Conservation (phyloP, 1,139 yeast species). For the Candida frijolesensis region DNA sequence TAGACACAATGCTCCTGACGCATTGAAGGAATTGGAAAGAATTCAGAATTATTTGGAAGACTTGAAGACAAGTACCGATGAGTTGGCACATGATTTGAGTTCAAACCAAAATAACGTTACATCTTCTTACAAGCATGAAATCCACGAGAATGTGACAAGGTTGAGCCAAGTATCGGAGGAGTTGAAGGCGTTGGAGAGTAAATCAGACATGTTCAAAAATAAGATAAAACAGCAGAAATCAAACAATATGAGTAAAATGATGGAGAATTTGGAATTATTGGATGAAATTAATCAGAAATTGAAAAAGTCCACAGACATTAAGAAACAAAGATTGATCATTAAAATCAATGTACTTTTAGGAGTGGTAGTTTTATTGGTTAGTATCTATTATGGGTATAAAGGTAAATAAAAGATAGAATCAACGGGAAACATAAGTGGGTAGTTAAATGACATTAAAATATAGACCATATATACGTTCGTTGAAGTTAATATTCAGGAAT, state of each 20-base stretch:
- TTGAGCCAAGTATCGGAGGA: constrained; percentile 30
- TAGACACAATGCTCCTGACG: background rate
- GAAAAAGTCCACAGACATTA: constrained; percentile 26
- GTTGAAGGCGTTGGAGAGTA: constrained; percentile 29
- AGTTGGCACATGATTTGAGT: constrained; percentile 15
- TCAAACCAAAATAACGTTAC: constrained; percentile 20
- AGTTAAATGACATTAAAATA: no score
- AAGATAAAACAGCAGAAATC: constrained; percentile 30
- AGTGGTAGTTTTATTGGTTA: constrained; percentile 24
- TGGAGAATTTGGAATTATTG: constrained; percentile 33
- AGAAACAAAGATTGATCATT: constrained; percentile 19
- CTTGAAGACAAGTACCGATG: constrained; percentile 12
- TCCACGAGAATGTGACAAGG: constrained; percentile 30
- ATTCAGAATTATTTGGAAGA: constrained; percentile 13
- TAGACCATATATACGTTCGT: background rate
- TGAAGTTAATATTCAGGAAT: background rate
- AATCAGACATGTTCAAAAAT: constrained; percentile 28
- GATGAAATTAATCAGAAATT: constrained; percentile 35
- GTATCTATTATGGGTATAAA: constrained; percentile 20
- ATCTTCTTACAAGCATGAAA: constrained; percentile 26
- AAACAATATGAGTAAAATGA: constrained; percentile 29
- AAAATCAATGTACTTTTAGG: constrained; percentile 15
- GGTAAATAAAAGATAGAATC: background rate
- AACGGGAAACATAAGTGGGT: no score
- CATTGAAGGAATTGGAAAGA: constrained; percentile 13